Conservation (phyloP, 805 yeast genomes). For the Blastobotrys parvus region DNA sequence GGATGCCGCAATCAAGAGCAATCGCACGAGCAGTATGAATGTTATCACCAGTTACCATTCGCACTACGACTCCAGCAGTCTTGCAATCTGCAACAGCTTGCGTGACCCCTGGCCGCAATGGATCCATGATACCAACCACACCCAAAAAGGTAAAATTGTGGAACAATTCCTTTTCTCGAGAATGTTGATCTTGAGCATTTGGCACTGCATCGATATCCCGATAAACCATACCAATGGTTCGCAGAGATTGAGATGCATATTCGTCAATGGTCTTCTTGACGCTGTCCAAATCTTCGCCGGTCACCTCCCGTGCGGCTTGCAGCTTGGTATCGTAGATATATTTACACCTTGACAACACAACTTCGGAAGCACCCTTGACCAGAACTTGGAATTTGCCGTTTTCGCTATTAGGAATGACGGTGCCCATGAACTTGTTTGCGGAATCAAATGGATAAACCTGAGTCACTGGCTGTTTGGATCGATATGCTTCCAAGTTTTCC, state of each 20-base stretch:
- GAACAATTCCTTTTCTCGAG: constrained; percentile 15
- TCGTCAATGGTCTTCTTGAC: constrained; percentile 38
- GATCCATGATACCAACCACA: constrained; percentile 91
- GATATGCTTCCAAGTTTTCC: constrained; percentile 39
- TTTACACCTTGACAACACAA: constrained; percentile 57
- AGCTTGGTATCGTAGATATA: constrained; percentile 13
- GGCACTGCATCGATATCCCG: constrained; percentile 34
- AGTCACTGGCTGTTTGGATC: constrained; percentile 39
- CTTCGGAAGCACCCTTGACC: constrained; percentile 93
- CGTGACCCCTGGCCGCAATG: constrained; percentile 82
- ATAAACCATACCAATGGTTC: constrained; percentile 87
- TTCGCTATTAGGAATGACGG: constrained; percentile 42
- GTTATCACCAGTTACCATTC: constrained; percentile 99
- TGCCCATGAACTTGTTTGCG: constrained; percentile 85
- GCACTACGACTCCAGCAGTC: constrained; percentile 85
- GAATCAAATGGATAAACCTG: constrained; percentile 89
- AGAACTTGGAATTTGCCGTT: constrained; percentile 44
- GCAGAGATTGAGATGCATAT: constrained; percentile 70
- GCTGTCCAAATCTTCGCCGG: constrained; percentile 21
- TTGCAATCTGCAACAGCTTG: constrained; percentile 82
- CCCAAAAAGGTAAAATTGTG: constrained; percentile 48
- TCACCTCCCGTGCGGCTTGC: constrained; percentile 4
- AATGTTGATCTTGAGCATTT: constrained; percentile 1
- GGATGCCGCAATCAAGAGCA: constrained; percentile 76
- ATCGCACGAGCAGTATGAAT: constrained; percentile 86